Base-by-base conservation (phyloP, 2,329 filamentous ascomycete species). In the Exophiala viscosa region DNA sequence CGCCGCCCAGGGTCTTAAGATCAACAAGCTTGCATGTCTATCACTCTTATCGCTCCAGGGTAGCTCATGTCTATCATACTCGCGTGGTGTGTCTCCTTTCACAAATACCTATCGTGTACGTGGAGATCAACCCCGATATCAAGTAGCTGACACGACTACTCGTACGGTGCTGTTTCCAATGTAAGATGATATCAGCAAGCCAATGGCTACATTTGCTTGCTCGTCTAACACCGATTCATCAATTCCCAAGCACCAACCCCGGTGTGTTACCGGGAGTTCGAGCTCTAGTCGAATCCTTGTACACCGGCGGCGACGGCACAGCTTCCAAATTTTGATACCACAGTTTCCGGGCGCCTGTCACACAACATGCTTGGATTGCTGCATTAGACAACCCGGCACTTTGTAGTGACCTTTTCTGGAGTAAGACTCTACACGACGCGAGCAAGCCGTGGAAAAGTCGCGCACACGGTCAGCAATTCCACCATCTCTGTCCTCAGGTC, bases 301-400 rank as follows among this genome's bases (percentile, higher is more conserved):
- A 34, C 35, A 15, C 13, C 41, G 41, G 39, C 34, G 14, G 42
- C 17, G 41, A 39, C 41, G 42, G 48, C 41, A 45, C 48, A 20
- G 31, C 20, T 50, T 50, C 34, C 48, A 50, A 50, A 50, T 50
- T 23, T 50, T 28, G 48, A 50, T 36, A 40, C 41, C 36, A 20
- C 31, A 17, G 28, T 39, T 41, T 33, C 39, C 33, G 32, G 32
- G 33, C 18, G 10, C n/a, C 15, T 50, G 34, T 45, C 41, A 50
- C 48, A 50, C 23, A 13, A 7, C 3, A 34, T 45, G 14, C 28
- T 20, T 28, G 18, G 23, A 39, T 8, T 20, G 9, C 34, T 39
- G 13, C 20, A 23, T 35, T 18, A 10, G 35, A 31, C 40, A 36
- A 44, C 14, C 40, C 23, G 38, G 32, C 23, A 28, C 23, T 28